These are phyloP conservation scores for Salix brachista DNA, from an alignment of 345 rosid genomes.

Conservation along the genomic window DNA sequence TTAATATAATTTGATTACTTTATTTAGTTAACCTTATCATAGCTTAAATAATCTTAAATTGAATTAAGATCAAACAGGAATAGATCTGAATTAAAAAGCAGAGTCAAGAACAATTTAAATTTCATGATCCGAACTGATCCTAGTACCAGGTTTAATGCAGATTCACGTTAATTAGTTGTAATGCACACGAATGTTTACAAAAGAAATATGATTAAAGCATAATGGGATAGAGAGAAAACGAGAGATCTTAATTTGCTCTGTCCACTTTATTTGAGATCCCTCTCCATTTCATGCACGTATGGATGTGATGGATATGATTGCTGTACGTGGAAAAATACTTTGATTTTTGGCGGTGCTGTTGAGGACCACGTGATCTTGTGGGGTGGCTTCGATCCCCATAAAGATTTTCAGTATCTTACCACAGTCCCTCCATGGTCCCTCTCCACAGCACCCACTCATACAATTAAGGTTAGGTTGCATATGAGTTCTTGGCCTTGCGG, in stretches of 20 bases:
- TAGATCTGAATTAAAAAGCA: too few species aligned
- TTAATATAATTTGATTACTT: too few species aligned
- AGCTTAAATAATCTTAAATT: too few species aligned
- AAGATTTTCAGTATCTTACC: conserved; percentile 46
- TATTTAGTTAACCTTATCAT: too few species aligned
- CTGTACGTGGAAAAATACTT: conserved; percentile 1
- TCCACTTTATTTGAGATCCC: background rate
- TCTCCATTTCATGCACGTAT: conserved; percentile 25
- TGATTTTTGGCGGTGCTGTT: background rate
- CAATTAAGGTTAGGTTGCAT: too few species aligned
- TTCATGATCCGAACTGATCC: too few species aligned
- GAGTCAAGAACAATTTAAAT: too few species aligned
- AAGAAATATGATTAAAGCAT: background rate
- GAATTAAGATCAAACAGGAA: too few species aligned
- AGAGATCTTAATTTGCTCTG: background rate
- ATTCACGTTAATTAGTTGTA: background rate
- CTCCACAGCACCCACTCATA: too few species aligned
- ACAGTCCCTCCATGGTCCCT: background rate
- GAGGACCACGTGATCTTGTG: conserved; percentile 35
- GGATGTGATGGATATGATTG: background rate
- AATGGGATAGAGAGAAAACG: background rate
- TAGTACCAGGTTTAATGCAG: too few species aligned
- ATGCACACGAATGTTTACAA: background rate
- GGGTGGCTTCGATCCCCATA: conserved; percentile 46
- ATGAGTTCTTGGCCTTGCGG: too few species aligned